These are phyloP conservation scores for Catunica adiposa DNA, from an alignment of 2,329 filamentous ascomycete genomes.

Conservation along the genomic window DNA sequence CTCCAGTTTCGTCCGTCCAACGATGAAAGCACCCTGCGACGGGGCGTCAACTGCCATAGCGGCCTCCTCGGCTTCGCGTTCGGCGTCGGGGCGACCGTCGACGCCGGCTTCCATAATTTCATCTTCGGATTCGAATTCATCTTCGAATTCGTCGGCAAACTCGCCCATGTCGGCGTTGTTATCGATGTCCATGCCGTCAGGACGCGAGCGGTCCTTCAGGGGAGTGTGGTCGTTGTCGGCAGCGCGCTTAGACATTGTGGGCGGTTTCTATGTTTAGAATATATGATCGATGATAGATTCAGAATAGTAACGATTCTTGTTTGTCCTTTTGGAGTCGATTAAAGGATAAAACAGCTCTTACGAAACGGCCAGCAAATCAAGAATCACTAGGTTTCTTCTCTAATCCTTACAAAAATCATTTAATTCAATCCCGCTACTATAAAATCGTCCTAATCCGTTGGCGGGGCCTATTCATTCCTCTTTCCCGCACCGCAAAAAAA, in stretches of 20 bases:
- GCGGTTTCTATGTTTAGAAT: no score
- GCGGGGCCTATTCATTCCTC: neutral
- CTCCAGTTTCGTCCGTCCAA: conserved; percentile 79
- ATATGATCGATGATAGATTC: no score
- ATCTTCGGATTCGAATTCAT: conserved; percentile 75
- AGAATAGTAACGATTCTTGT: no score
- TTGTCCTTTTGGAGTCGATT: no score
- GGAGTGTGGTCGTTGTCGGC: conserved; percentile 33
- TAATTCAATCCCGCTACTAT: neutral
- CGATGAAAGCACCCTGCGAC: conserved; percentile 74
- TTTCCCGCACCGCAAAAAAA: neutral
- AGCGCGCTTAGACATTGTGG: conserved; percentile 41
- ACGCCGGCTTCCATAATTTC: conserved; percentile 91
- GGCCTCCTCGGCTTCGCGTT: conserved; percentile 79
- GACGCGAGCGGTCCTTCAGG: conserved; percentile 44
- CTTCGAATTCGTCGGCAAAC: conserved; percentile 91
- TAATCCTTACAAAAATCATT: neutral
- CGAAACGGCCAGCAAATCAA: no score
- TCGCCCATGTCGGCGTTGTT: conserved; percentile 47
- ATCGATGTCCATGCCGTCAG: conserved; percentile 47
- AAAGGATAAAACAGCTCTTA: no score
- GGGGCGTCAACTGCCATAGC: conserved; percentile 73
- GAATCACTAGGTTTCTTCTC: neutral
- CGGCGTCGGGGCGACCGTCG: conserved; percentile 78
- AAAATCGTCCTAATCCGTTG: no score